phyloP scores from a whole-genome alignment of 805 yeast genomes.

The Sugiyamaella valdiviana region DNA sequence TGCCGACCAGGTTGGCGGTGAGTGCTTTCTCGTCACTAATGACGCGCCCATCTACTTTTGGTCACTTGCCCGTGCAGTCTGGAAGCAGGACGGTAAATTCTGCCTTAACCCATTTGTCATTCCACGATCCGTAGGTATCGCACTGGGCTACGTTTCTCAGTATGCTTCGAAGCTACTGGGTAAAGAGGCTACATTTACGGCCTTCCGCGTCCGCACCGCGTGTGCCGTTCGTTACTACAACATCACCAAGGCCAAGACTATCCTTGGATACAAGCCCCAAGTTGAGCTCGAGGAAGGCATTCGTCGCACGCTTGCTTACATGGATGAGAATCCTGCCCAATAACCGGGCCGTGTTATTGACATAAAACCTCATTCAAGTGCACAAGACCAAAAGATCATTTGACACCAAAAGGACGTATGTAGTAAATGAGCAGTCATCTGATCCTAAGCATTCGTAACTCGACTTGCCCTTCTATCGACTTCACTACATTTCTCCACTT shows the following conservation, averaged over 20 bases:
- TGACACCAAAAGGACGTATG: no score
- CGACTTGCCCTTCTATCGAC: no score
- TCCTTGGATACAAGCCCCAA: slow-evolving; percentile 74
- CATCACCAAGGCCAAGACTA: slow-evolving; percentile 73
- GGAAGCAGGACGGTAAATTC: slow-evolving; percentile 92
- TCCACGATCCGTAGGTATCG: slow-evolving; percentile 68
- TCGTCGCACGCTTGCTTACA: slow-evolving; percentile 73
- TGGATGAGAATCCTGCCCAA: slow-evolving; percentile 52
- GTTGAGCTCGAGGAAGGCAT: slow-evolving; percentile 79
- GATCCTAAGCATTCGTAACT: no score
- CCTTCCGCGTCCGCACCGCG: slow-evolving; percentile 86
- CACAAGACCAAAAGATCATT: no score
- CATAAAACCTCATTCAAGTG: no score
- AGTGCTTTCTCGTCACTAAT: slow-evolving; percentile 84
- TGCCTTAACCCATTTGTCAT: slow-evolving; percentile 65
- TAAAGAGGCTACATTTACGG: slow-evolving; percentile 89
- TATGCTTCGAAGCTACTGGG: slow-evolving; percentile 62
- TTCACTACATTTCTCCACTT: no score
- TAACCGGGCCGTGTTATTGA: not conserved
- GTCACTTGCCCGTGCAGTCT: slow-evolving; percentile 93
- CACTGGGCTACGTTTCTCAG: slow-evolving; percentile 75
- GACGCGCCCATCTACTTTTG: slow-evolving; percentile 94
- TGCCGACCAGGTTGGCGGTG: slow-evolving; percentile 60
- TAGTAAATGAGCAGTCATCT: no score
- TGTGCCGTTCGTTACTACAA: slow-evolving; percentile 94